Conservation (phyloP, 768 basidiomycete species). For the Sarcomyxa edulis region DNA sequence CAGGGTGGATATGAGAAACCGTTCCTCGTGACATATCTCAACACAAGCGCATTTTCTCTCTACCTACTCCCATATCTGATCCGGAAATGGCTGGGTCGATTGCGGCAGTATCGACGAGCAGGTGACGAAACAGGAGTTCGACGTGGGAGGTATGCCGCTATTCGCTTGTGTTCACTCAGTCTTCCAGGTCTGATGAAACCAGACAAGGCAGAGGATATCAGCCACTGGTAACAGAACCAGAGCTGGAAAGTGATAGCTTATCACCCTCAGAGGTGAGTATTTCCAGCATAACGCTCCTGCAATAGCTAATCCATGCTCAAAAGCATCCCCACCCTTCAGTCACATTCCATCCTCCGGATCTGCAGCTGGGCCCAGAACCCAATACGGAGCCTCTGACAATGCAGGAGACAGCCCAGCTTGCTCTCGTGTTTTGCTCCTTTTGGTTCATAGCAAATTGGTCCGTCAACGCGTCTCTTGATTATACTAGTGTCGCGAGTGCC, state of each 20-base stretch:
- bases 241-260: constrained; percentile 3
- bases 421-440: constrained; percentile 75
- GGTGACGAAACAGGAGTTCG: constrained; percentile 2
- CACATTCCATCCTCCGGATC: no score
- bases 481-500: constrained; percentile 91
- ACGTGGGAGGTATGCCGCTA: constrained; percentile 7
- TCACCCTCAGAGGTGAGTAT: constrained; percentile 3
- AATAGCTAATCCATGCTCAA: neutral
- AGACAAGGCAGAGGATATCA: constrained; percentile 18
- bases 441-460: constrained; percentile 97
- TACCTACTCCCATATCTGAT: constrained; percentile 68
- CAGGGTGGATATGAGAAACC: constrained; percentile 79
- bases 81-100: constrained; percentile 26
- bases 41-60: constrained; percentile 81
- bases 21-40: constrained; percentile 88
- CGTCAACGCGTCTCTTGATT: constrained; percentile 76
- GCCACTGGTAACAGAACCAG: constrained; percentile 17
- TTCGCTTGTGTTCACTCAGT: neutral
- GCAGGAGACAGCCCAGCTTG: constrained; percentile 72
- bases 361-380: no score
- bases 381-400: constrained; percentile 56
- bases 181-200: neutral
- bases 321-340: neutral
- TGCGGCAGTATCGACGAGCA: constrained; percentile 11
- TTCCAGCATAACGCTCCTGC: no score